Percentiles rank a stretch among this genome's conserved stretches.
phyloP scores from a whole-genome alignment of 768 basidiomycete genomes.

The Panellus pusillus region DNA sequence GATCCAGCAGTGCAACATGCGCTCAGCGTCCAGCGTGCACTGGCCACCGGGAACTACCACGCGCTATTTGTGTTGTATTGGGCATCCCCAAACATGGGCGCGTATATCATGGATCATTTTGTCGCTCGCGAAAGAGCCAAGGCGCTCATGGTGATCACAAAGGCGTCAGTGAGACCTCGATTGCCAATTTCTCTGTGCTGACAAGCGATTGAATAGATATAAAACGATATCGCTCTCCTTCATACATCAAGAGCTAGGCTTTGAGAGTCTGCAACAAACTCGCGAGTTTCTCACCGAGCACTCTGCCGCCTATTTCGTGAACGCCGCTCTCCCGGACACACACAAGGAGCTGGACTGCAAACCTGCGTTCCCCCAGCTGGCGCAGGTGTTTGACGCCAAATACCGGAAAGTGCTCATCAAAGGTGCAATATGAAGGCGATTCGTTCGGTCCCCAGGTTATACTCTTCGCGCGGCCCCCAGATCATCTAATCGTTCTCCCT shows the following conservation, averaged over 20 bases:
- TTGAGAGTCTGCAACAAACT: slow-evolving; percentile 64
- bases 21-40: slow-evolving; percentile 81
- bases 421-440: slow-evolving; percentile 74
- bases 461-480: slow-evolving; percentile 14
- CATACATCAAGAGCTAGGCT: slow-evolving; percentile 80
- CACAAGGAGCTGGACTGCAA: slow-evolving; percentile 76
- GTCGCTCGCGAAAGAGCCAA: slow-evolving; percentile 86
- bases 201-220: slow-evolving; percentile 58
- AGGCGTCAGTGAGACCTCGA: slow-evolving; percentile 68
- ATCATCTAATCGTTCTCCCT: slow-evolving; percentile 12
- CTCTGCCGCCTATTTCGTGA: slow-evolving; percentile 63
- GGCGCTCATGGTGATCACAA: slow-evolving; percentile 87
- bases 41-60: slow-evolving; percentile 94
- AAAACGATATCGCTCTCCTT: slow-evolving; percentile 73
- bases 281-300: slow-evolving; percentile 72
- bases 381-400: slow-evolving; percentile 71
- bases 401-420: slow-evolving; percentile 87
- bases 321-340: slow-evolving; percentile 59
- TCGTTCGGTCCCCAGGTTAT: too few relatives aligned
- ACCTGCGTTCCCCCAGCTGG: slow-evolving; percentile 53
- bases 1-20: slow-evolving; percentile 84
- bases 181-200: not conserved
- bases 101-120: slow-evolving; percentile 99
- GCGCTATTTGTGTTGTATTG: slow-evolving; percentile 83
- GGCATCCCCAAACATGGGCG: slow-evolving; percentile 93